A percentile compares a stretch with the other conserved stretches of the same genome.
Conservation (phyloP, 176 grass and related monocot genomes). For the Lolium multiflorum region DNA sequence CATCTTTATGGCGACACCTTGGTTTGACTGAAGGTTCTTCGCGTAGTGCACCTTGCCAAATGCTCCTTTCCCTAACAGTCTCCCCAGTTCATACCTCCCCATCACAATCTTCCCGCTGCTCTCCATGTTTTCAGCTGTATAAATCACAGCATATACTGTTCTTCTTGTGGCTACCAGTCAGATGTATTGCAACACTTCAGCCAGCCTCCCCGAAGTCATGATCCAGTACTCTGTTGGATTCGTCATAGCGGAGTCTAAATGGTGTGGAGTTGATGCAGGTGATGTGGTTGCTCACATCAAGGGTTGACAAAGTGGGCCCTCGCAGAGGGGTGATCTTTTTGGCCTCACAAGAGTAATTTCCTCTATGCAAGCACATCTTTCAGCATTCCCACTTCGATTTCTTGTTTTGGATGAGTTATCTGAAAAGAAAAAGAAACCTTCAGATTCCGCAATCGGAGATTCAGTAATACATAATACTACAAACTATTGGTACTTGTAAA, state of each 20-base stretch:
- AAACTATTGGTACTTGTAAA: not conserved
- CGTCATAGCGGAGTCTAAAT: slow-evolving; percentile 48
- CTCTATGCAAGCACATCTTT: slow-evolving; percentile 84
- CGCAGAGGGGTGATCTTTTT: slow-evolving; percentile 2
- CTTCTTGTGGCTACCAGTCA: slow-evolving; percentile 41
- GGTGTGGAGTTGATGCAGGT: slow-evolving; percentile 30
- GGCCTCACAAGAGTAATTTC: slow-evolving; percentile 43
- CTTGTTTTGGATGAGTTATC: not conserved
- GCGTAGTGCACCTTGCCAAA: slow-evolving; percentile 79
- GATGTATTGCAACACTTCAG: slow-evolving; percentile 43
- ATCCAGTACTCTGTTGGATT: slow-evolving; percentile 54
- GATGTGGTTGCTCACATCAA: slow-evolving; percentile 48
- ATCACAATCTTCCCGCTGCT: slow-evolving; percentile 60
- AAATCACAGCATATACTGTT: slow-evolving; percentile 16
- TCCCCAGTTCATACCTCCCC: slow-evolving; percentile 70
- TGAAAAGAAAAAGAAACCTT: not conserved
- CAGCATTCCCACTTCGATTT: slow-evolving; percentile 71
- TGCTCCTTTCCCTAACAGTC: slow-evolving; percentile 72
- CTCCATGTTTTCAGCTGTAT: slow-evolving; percentile 44
- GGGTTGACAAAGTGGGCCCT: slow-evolving; percentile 31
- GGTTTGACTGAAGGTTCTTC: slow-evolving; percentile 53
- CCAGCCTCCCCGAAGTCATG: slow-evolving; percentile 71
- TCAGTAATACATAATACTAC: not conserved
- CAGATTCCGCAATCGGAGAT: not conserved
- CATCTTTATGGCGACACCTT: slow-evolving; percentile 73